Base-by-base conservation (phyloP, 306 rosid species). In the Cicer judaicum region DNA sequence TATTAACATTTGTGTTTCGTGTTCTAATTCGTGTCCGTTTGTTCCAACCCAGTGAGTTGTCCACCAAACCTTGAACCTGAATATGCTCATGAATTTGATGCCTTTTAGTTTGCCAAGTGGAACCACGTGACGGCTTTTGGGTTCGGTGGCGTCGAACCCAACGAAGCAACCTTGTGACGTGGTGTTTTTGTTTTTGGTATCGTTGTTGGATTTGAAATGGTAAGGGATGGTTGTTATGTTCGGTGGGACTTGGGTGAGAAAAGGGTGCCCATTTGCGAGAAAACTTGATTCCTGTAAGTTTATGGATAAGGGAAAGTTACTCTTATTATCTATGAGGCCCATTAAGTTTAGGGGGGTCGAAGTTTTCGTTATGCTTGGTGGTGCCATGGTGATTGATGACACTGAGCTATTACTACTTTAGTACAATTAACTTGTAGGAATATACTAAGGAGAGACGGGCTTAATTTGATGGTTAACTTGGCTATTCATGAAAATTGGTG, bases 61-160 rank as follows among this genome's bases (percentile, higher is more conserved):
- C 96, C 96, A 90, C 96, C 98, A 90, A 10, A 87, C 82, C 53
- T 92, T 92, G 80, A 90, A 92, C 68, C 93, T 47, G 86, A 92
- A 92, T 34, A 92, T 74, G 68, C 91, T 88, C 82, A 76, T 84
- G 81, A 90, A 92, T 44, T 42, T 74, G 6, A 88, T 88, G 1
- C 16, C 80, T 0, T 6, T 79, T 6, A 92, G 90, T 53, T 72
- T 85, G 4, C 91, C 96, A 10, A 92, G 2, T 15, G 92, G 75
- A 0, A 19, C 85, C 53, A 90, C 85, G 43, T 90, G 93, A 12
- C 78, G 80, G 83, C 85, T 80, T 14, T 38, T 74, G 54, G 91
- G 44, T 36, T 78, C 57, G 8, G 42, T 68, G 7, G 87, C 73
- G 36, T 81, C 44, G 73, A 92, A 92, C 4, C 96, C 98, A 3